Percentiles rank a stretch among this genome's conserved stretches.
Evolutionary conservation across 1,284 basidiomycete genomes (phyloP).

Genomic region (Lentinula novae-zelandiae): DNA sequence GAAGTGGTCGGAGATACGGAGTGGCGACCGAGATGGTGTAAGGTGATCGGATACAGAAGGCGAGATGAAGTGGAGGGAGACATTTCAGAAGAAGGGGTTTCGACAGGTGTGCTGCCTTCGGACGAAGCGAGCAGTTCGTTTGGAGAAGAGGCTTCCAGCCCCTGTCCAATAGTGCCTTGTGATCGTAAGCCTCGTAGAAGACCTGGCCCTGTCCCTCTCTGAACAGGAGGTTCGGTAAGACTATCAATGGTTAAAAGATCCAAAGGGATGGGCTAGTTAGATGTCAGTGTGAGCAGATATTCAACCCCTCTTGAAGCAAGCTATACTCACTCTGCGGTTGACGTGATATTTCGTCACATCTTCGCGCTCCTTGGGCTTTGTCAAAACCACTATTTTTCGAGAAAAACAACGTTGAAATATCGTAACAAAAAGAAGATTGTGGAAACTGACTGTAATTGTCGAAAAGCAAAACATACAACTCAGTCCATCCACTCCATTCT

Average conservation of each 20-base stretch:
- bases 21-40: conserved; percentile 77
- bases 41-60: conserved; percentile 77
- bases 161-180: background rate
- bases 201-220: conserved; percentile 47
- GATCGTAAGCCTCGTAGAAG: conserved; percentile 52
- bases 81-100: conserved; percentile 48
- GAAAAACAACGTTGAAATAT: background rate
- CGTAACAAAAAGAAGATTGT: background rate
- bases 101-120: conserved; percentile 83
- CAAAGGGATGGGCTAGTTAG: conserved; percentile 74
- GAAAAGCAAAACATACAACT: conserved; percentile 84
- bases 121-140: background rate
- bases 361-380: conserved; percentile 76
- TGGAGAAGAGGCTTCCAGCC: background rate
- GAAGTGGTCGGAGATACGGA: background rate
- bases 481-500: conserved; percentile 79
- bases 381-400: conserved; percentile 70
- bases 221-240: conserved; percentile 72
- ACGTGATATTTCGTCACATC: conserved; percentile 74
- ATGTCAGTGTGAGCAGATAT: background rate
- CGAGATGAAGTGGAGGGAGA: conserved; percentile 32
- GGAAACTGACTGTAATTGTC: conserved; percentile 80
- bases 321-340: conserved; percentile 46
- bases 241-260: conserved; percentile 77
- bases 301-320: background rate